Evolutionary conservation across 2,329 filamentous ascomycete genomes (phyloP), one percentile per base, ranked within the genome.

Genomic region (Monosporascus sp.): DNA sequence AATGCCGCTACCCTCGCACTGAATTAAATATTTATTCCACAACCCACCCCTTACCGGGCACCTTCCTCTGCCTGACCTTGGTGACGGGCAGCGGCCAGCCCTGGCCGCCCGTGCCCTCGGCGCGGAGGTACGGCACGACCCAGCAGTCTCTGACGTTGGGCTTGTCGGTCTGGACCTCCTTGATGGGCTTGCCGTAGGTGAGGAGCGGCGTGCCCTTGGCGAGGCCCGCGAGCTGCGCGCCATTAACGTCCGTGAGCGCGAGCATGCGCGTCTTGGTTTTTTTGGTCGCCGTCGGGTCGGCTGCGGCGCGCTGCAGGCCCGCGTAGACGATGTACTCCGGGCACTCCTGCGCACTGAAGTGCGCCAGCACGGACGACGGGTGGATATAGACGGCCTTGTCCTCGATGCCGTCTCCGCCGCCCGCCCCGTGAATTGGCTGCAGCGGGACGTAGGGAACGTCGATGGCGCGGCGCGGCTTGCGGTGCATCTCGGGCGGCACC

Each of bases 371-470:
- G 2, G 91, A 96, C 0, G 87, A 83, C 0, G 94, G 91, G 68
- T 97, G 94, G 45, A 97, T 82, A 67, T 89, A 97, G 2, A 97
- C 91, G 35, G 86, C 85, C 52, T 80, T 79, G 51, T 89, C 84
- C 31, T 78, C 65, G 63, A 69, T 54, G 49, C 78, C 70, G 54
- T 66, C 65, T n/a, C 65, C 63, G 20, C 66, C 64, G 14, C 67
- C 65, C 1, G 70, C 67, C 20, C 76, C 65, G 44, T 82, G 68
- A 56, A 90, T 76, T 0, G 91, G 86, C 60, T 92, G 84, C 5
- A 99, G 84, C 0, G 94, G 91, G 7, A 96, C 71, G 67, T 97
- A 99, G 0, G 93, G 89, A 3, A 97, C 89, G 61, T 97, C 91
- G 59, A 94, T 95, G 2, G 92, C 89, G n/a, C 91, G 84, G 49